Percentiles rank a stretch among this genome's conserved stretches.
Conservation (phyloP, 2,329 filamentous ascomycete genomes). For the Cercospora janseana region DNA sequence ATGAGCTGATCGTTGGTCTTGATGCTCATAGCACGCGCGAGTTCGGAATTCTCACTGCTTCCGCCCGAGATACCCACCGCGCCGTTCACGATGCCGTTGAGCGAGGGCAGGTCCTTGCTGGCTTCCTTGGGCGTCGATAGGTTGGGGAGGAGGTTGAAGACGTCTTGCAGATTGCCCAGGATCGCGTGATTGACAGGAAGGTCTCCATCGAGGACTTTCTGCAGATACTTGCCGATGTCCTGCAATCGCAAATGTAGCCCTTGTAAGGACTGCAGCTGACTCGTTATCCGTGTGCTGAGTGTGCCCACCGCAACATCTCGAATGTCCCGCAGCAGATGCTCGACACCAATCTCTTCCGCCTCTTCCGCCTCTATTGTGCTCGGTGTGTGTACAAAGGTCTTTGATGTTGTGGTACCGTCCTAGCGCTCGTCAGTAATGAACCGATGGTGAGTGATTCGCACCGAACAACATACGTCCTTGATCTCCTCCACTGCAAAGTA, state of each 20-base stretch:
- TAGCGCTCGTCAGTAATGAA: constrained; percentile 43
- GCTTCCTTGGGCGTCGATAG: constrained; percentile 74
- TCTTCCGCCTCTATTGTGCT: constrained; percentile 99
- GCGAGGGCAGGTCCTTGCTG: constrained; percentile 60
- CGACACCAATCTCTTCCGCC: constrained; percentile 97
- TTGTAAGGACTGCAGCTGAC: constrained; percentile 95
- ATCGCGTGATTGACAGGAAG: constrained; percentile 97
- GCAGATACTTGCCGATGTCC: constrained; percentile 91
- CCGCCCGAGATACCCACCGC: constrained; percentile 53
- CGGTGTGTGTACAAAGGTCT: constrained; percentile 97
- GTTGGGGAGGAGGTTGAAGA: constrained; percentile 97
- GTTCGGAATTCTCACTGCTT: constrained; percentile 69
- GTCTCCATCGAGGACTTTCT: constrained; percentile 90
- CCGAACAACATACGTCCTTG: constrained; percentile 70
- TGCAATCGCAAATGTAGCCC: constrained; percentile 90
- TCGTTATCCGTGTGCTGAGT: constrained; percentile 92
- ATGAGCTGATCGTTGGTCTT: constrained; percentile 99
- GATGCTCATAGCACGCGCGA: constrained; percentile 94
- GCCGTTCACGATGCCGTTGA: constrained; percentile 53
- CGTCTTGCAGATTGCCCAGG: constrained; percentile 95
- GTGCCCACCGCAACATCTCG: constrained; percentile 97
- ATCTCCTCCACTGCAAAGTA: constrained; percentile 99
- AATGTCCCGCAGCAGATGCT: constrained; percentile 96
- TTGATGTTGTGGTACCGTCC: constrained; percentile 95
- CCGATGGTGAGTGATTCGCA: neutral